These are phyloP conservation scores for Aspergillus sp. DNA, from an alignment of 2,329 filamentous ascomycete species.

Conservation along the genomic window DNA sequence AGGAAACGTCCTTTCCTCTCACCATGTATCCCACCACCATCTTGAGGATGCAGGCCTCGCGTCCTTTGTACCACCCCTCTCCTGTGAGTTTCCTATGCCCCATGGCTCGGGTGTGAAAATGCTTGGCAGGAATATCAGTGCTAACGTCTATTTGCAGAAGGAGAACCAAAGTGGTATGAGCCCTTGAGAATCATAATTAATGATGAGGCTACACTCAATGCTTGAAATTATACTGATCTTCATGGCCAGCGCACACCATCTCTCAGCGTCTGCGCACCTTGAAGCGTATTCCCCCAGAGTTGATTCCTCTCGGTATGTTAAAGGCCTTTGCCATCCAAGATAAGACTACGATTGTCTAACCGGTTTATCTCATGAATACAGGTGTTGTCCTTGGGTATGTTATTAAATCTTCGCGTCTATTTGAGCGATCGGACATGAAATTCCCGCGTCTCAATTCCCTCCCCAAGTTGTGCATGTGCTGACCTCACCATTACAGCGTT, in stretches of 20 bases:
- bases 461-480: conserved; percentile 12
- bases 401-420: neutral
- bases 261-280: conserved; percentile 89
- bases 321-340: neutral
- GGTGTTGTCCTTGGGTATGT: conserved; percentile 82
- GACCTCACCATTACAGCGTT: conserved; percentile 40
- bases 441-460: neutral
- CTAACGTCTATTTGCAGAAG: conserved; percentile 51
- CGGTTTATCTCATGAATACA: conserved; percentile 36
- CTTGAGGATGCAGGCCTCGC: conserved; percentile 56
- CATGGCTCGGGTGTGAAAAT: conserved; percentile 7
- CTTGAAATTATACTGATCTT: neutral
- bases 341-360: conserved; percentile 11
- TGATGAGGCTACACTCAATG: neutral
- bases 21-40: conserved; percentile 63
- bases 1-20: conserved; percentile 11
- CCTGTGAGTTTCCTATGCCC: conserved; percentile 56
- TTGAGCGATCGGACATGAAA: conserved; percentile 5
- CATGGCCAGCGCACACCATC: conserved; percentile 76
- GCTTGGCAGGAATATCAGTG: conserved; percentile 17
- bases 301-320: conserved; percentile 83
- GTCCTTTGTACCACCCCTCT: conserved; percentile 52
- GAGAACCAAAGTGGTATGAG: conserved; percentile 59
- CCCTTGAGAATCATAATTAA: conserved; percentile 7
- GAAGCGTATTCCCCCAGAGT: conserved; percentile 85